Evolutionary conservation across 2,329 filamentous ascomycete genomes (phyloP).

Genomic region (Pochonia chlamydosporia): DNA sequence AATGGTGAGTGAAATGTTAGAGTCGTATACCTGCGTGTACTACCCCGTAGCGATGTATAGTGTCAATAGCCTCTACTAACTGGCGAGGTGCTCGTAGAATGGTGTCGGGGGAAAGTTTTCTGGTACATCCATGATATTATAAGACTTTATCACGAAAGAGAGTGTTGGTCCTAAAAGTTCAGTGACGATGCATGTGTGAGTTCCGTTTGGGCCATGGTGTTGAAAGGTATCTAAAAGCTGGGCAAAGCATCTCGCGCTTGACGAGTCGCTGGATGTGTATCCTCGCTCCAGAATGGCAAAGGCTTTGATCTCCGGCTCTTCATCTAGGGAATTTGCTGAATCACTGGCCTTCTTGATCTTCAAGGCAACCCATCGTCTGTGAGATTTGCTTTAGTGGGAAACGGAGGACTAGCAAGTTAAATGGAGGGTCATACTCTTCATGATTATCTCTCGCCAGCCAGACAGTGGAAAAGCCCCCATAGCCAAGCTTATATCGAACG

Average conservation of each 20-base stretch:
- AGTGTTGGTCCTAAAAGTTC: conserved; percentile 9
- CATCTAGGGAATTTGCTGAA: conserved; percentile 1
- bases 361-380: conserved; percentile 6
- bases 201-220: conserved; percentile 8
- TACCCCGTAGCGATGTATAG: background rate
- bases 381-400: too few relatives aligned
- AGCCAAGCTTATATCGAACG: too few relatives aligned
- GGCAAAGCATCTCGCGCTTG: conserved; percentile 1
- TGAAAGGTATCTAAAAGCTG: conserved; percentile 6
- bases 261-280: background rate
- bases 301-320: conserved; percentile 6
- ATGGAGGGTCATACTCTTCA: too few relatives aligned
- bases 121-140: background rate
- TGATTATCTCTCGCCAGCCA: too few relatives aligned
- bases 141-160: background rate
- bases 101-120: conserved; percentile 5
- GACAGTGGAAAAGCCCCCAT: too few relatives aligned
- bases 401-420: too few relatives aligned
- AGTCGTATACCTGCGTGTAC: conserved; percentile 8
- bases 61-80: conserved; percentile 5
- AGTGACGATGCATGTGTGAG: conserved; percentile 9
- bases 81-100: conserved; percentile 6
- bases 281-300: background rate
- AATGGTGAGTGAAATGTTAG: too few relatives aligned
- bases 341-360: conserved; percentile 8